These are phyloP conservation scores for Zygosaccharomyces siamensis DNA, from an alignment of 805 yeast genomes.

Conservation along the genomic window DNA sequence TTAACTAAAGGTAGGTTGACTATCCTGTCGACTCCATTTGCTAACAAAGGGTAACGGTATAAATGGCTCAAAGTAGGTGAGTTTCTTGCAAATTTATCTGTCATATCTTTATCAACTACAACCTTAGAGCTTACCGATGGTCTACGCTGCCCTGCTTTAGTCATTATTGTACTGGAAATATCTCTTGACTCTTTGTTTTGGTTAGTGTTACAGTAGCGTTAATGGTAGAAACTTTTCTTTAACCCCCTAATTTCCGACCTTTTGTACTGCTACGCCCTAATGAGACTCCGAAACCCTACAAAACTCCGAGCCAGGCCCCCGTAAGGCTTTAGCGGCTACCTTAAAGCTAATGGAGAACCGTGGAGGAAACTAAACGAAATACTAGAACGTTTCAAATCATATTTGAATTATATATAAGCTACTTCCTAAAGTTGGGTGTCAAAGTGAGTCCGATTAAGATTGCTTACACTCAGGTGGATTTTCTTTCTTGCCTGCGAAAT, in stretches of 20 bases:
- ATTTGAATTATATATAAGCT: not conserved
- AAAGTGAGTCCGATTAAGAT: constrained; percentile 34
- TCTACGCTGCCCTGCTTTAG: not conserved
- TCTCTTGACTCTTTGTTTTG: not conserved
- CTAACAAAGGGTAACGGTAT: constrained; percentile 20
- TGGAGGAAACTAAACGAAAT: too few species aligned
- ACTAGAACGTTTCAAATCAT: not conserved
- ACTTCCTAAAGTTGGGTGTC: not conserved
- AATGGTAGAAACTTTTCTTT: too few species aligned
- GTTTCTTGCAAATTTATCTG: constrained; percentile 25
- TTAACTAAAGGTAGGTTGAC: constrained; percentile 21
- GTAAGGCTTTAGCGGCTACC: too few species aligned
- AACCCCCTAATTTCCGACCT: too few species aligned
- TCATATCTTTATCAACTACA: constrained; percentile 23
- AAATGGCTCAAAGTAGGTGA: constrained; percentile 27
- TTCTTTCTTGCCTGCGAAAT: constrained; percentile 43
- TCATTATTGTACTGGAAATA: not conserved
- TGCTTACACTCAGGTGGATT: constrained; percentile 71
- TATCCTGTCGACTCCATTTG: constrained; percentile 13
- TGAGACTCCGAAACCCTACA: too few species aligned
- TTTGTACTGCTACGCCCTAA: too few species aligned
- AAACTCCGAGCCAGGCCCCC: too few species aligned
- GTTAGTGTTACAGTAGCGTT: not conserved
- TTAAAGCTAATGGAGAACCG: too few species aligned
- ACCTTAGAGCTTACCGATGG: constrained; percentile 10